Conservation (phyloP, 1,284 basidiomycete genomes). For the Cryptococcus maquisensis region DNA sequence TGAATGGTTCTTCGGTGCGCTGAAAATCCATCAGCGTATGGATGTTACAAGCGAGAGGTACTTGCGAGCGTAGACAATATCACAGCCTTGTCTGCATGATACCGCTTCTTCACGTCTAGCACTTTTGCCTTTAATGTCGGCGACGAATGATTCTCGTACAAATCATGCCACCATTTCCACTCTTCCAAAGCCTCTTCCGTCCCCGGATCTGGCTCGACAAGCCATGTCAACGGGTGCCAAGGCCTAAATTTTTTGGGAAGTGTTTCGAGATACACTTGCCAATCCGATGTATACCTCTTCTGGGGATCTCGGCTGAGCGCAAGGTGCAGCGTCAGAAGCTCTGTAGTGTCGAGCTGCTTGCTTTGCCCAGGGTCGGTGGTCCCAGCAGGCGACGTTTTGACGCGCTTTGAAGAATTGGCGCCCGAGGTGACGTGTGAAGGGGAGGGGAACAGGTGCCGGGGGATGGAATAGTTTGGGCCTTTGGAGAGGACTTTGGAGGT, state of each 20-base stretch:
- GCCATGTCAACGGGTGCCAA: conserved; percentile 70
- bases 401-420: conserved; percentile 3
- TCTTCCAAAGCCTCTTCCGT: background rate
- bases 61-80: conserved; percentile 47
- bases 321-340: conserved; percentile 61
- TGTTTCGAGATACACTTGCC: conserved; percentile 69
- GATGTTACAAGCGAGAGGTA: background rate
- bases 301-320: conserved; percentile 47
- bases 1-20: conserved; percentile 32
- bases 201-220: conserved; percentile 45
- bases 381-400: background rate
- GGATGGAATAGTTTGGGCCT: conserved; percentile 25
- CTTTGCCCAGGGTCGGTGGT: conserved; percentile 6
- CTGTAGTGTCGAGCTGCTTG: conserved; percentile 53
- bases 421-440: background rate
- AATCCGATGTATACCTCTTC: conserved; percentile 55
- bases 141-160: conserved; percentile 50
- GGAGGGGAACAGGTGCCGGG: conserved; percentile 32
- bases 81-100: conserved; percentile 57
- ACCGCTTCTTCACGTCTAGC: conserved; percentile 54
- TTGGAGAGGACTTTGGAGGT: background rate
- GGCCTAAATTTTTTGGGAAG: conserved; percentile 63
- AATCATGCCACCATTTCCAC: conserved; percentile 23
- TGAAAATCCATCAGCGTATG: conserved; percentile 6
- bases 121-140: conserved; percentile 55